Evolutionary conservation across 2,329 filamentous ascomycete species (phyloP), one percentile per base, ranked within the genome.

Genomic region (Clonostachys rhizophaga): DNA sequence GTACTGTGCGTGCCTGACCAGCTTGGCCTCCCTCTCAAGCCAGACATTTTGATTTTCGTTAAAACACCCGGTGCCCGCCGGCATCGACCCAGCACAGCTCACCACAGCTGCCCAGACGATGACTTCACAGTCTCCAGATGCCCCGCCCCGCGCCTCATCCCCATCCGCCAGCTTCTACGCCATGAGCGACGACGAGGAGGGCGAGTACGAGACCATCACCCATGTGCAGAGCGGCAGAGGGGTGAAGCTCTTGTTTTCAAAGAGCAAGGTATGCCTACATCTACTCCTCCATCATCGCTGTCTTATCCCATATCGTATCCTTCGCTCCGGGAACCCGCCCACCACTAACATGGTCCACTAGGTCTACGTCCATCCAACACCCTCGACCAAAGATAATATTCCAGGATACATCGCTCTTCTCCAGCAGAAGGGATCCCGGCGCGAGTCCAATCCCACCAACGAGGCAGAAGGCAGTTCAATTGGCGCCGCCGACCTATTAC

Each of bases 311-410:
- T 11, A 34, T n/a, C 16, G 5, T 30, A 12, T 12, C 42, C 36
- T 11, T 39, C 36, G 24, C 24, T 30, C 24, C 24, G 3, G 9
- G 9, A 17, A 9, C 34, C 24, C 35, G 18, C 17, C 14, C 13
- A 13, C 16, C 37, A 36, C 30, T 34, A 18, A 44, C 13, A 20
- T 55, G 51, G 34, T 36, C 47, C 24, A 36, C 44, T 57, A 91
- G 86, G 94, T 99, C 64, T 99, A 97, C 63, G 86, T 99, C 40
- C 94, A 99, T 65, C 94, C 94, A 2, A 91, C 91, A 1, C 87
- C 92, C 1, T 95, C 90, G 1, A 81, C 91, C 48, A 96, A 91
- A 71, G 94, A 99, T 72, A 99, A 99, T 56, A 95, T 99, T 47
- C 75, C 90, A 5, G 94, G 94, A 42, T 99, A 94, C 64, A 85